A percentile compares a stretch with the other conserved stretches of the same genome.
These are phyloP conservation scores for Rhamnella rubrinervis DNA, from an alignment of 331 rosid genomes.

Conservation along the genomic window DNA sequence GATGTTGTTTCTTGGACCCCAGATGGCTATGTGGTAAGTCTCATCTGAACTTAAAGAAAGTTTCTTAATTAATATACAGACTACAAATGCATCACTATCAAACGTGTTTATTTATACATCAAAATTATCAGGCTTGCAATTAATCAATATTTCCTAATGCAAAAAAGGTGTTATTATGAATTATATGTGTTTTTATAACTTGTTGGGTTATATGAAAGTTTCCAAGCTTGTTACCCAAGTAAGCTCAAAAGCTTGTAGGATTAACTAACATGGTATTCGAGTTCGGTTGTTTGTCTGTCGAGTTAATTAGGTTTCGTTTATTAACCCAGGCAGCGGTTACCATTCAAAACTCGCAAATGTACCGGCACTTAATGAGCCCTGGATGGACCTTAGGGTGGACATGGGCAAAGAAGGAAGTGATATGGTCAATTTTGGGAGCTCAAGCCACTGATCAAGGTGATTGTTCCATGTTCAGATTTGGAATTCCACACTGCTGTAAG, in stretches of 20 bases:
- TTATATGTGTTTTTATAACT: no score
- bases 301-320: not conserved
- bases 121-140: not conserved
- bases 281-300: no score
- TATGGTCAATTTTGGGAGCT: slow-evolving; percentile 46
- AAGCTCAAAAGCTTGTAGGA: not conserved
- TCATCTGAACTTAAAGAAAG: not conserved
- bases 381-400: slow-evolving; percentile 43
- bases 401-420: slow-evolving; percentile 45
- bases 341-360: slow-evolving; percentile 9
- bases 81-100: no score
- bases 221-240: no score
- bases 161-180: no score
- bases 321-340: slow-evolving; percentile 25
- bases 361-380: slow-evolving; percentile 28
- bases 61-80: no score
- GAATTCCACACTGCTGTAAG: slow-evolving; percentile 36
- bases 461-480: slow-evolving; percentile 42
- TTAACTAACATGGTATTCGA: not conserved
- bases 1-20: slow-evolving; percentile 41
- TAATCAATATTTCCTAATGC: no score
- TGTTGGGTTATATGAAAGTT: no score
- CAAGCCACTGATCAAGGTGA: slow-evolving; percentile 43
- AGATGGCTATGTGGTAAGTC: slow-evolving; percentile 42
- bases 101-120: not conserved